Percentiles rank a stretch among this genome's conserved stretches.
These are phyloP conservation scores for Alternaria sp. DNA, from an alignment of 2,329 filamentous ascomycete species.

Conservation along the genomic window DNA sequence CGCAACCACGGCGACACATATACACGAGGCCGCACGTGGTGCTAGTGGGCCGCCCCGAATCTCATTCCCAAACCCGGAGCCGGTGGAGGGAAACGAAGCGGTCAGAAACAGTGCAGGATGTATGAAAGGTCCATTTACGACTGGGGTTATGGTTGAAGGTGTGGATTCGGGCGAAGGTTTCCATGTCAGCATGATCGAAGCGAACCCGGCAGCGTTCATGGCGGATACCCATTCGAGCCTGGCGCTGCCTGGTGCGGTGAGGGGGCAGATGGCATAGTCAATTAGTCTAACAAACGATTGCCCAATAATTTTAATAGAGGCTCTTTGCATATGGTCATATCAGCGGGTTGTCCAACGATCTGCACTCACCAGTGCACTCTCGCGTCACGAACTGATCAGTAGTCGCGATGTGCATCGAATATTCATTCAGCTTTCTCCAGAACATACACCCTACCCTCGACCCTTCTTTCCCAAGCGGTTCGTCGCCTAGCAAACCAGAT, in stretches of 20 bases:
- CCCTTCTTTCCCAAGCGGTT: background rate
- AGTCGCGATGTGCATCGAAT: fast-evolving
- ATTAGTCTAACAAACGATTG: background rate
- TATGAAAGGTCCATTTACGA: slow-evolving; percentile 35
- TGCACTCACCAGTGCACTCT: background rate
- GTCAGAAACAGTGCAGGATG: slow-evolving; percentile 36
- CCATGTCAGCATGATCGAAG: slow-evolving; percentile 60
- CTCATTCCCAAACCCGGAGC: slow-evolving; percentile 37
- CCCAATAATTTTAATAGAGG: background rate
- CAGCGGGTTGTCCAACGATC: fast-evolving
- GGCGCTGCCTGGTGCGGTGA: slow-evolving; percentile 62
- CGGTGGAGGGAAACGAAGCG: slow-evolving; percentile 16
- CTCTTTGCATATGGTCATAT: background rate
- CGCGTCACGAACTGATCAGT: background rate
- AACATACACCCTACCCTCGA: background rate
- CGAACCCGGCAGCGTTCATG: slow-evolving; percentile 61
- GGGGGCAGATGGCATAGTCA: slow-evolving; percentile 55
- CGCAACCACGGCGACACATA: slow-evolving; percentile 64
- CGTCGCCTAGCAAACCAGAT: background rate
- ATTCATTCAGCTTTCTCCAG: background rate
- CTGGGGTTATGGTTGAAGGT: slow-evolving; percentile 52
- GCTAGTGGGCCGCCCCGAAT: slow-evolving; percentile 60
- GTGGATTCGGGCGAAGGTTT: slow-evolving; percentile 60
- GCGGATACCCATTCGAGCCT: slow-evolving; percentile 63
- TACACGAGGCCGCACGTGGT: slow-evolving; percentile 61